Percentiles rank a stretch among this genome's conserved stretches.
phyloP scores from a whole-genome alignment of 2,329 filamentous ascomycete species.

The Ophiostoma pallidulum region DNA sequence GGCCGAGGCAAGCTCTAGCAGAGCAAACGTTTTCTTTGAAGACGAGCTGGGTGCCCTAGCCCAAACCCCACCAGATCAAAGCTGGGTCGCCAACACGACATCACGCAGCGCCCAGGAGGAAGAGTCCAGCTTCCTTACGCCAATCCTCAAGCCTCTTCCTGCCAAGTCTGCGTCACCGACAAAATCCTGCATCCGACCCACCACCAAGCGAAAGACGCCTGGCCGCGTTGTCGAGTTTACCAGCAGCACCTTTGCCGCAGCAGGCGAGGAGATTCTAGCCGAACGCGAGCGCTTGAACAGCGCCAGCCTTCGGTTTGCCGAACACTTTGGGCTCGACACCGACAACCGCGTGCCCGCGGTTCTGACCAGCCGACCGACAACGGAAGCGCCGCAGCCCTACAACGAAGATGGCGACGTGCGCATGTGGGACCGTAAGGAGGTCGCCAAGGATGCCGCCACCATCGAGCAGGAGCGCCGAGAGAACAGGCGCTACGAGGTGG shows the following conservation, averaged over 20 bases:
- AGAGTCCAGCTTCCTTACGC: slow-evolving; percentile 29
- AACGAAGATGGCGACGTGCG: slow-evolving; percentile 1
- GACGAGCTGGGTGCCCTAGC: background rate
- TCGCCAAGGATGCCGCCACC: background rate
- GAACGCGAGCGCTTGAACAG: background rate
- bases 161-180: slow-evolving; percentile 43
- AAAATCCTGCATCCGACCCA: slow-evolving; percentile 49
- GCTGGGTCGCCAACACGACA: no score
- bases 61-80: background rate
- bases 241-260: slow-evolving; percentile 35
- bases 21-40: background rate
- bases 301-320: slow-evolving; percentile 7
- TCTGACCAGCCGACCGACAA: background rate
- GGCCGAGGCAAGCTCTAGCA: no score
- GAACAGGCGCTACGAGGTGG: slow-evolving; percentile 5
- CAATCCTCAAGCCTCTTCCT: slow-evolving; percentile 39
- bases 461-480: background rate
- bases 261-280: slow-evolving; percentile 27
- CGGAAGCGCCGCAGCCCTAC: background rate
- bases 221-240: slow-evolving; percentile 51
- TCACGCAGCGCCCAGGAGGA: slow-evolving; percentile 24
- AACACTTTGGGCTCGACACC: slow-evolving; percentile 14
- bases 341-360: slow-evolving; percentile 5
- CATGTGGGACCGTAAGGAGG: slow-evolving; percentile 9
- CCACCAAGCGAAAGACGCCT: slow-evolving; percentile 47